Conservation (phyloP, 2,329 filamentous ascomycete species). For the Alternaria novae-zelandiae region DNA sequence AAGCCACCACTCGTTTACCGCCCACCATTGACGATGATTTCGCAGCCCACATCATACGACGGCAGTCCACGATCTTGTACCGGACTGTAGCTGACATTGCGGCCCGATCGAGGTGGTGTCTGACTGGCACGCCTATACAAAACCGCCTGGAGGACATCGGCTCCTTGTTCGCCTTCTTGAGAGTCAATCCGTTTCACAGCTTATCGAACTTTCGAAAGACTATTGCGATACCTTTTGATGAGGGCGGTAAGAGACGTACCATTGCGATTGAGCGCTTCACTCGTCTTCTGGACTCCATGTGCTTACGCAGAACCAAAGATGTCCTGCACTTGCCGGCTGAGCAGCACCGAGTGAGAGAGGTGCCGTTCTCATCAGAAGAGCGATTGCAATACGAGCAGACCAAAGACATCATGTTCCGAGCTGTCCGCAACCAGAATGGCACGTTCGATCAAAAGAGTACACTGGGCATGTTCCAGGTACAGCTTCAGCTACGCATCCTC, state of each 20-base stretch:
- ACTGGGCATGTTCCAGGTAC: conserved; percentile 56
- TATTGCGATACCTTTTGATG: conserved; percentile 52
- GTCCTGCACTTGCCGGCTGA: conserved; percentile 49
- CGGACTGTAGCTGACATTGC: conserved; percentile 51
- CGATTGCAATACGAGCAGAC: conserved; percentile 41
- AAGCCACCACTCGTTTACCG: rapidly evolving
- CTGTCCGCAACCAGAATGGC: conserved; percentile 48
- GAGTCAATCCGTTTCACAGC: conserved; percentile 52
- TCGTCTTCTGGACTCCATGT: conserved; percentile 46
- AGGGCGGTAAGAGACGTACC: conserved; percentile 28
- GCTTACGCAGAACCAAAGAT: conserved; percentile 53
- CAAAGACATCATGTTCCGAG: conserved; percentile 46
- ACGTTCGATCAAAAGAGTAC: conserved; percentile 45
- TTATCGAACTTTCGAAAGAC: conserved; percentile 52
- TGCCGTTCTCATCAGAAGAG: conserved; percentile 45
- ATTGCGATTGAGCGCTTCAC: conserved; percentile 33
- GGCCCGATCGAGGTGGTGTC: conserved; percentile 55
- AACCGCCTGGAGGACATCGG: conserved; percentile 61
- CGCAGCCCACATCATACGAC: conserved; percentile 60
- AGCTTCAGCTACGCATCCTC: conserved; percentile 56
- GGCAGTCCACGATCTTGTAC: conserved; percentile 54
- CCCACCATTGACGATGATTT: neutral
- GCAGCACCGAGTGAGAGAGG: conserved; percentile 22
- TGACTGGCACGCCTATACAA: conserved; percentile 56
- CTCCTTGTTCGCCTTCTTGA: conserved; percentile 58